Base-by-base conservation (phyloP, 371 early-diverging fungal species). In the Capillidium heterosporum region DNA sequence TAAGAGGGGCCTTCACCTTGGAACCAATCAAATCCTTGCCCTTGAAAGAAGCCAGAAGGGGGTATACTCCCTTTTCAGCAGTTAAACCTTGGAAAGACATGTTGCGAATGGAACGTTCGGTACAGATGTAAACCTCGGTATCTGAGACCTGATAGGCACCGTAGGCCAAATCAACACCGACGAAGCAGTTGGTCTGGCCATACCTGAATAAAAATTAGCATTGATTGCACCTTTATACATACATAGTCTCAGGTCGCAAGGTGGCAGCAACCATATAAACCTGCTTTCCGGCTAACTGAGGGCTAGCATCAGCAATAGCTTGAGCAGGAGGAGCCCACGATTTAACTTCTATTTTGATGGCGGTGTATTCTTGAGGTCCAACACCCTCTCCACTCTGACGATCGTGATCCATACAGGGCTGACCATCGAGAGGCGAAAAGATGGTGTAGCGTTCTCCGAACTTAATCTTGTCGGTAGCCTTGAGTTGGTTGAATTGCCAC, bases 331-430 rank as follows among this genome's bases (percentile, higher is more conserved):
- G 63, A 17, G 64, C 32, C 74, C 82, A 81, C 28, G 84, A 69
- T 28, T 82, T 54, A 2, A 95, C 90, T 61, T 81, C 67, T 58
- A 98, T 72, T 78, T 92, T 91, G 65, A 91, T 82, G 58, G 82
- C 89, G 7, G 95, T 95, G 74, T 96, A 98, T 62, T 93, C 92
- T 65, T 92, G 89, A 39, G 97, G 96, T 47, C 87, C 91, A 21
- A 98, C 84, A 48, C 91, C 99, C 71, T 99, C 99, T 63, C 99
- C 99, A 35, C 82, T 78, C 60, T 79, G 73, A 65, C 99, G 89
- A 70, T 99, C 99, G 76, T 99, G 99, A 75, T 99, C 99, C 92
- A 99, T 91, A 76, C 99, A 99, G 46, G 99, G 89, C 75, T 99
- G 99, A 13, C 88, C 87, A 74, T 98, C 99, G 35, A 85, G 64